Evolutionary conservation across 2,329 filamentous ascomycete genomes (phyloP).

Genomic region (Fusarium penzigii): DNA sequence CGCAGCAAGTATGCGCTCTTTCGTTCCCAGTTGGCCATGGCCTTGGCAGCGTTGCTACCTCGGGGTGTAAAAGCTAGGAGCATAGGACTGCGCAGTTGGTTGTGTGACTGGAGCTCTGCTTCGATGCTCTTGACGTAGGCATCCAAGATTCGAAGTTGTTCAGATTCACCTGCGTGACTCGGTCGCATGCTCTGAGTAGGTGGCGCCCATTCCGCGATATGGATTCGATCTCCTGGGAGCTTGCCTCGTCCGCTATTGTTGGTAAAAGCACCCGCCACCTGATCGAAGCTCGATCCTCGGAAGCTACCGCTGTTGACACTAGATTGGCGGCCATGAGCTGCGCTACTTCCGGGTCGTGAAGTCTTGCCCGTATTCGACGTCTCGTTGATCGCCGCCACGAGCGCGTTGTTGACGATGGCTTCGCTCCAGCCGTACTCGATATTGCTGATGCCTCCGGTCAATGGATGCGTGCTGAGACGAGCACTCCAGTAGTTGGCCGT

Average conservation of each 20-base stretch:
- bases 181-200: slow-evolving; percentile 89
- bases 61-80: slow-evolving; percentile 85
- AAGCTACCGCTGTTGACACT: slow-evolving; percentile 54
- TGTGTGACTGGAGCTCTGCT: slow-evolving; percentile 81
- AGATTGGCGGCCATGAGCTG: slow-evolving; percentile 41
- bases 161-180: slow-evolving; percentile 73
- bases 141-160: slow-evolving; percentile 75
- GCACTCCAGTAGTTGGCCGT: slow-evolving; percentile 99
- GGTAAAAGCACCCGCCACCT: slow-evolving; percentile 52
- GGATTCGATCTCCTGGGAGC: slow-evolving; percentile 80
- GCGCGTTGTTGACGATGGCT: slow-evolving; percentile 66
- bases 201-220: slow-evolving; percentile 85
- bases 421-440: slow-evolving; percentile 98
- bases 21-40: slow-evolving; percentile 96
- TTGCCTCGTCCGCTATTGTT: slow-evolving; percentile 54
- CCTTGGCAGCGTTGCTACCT: slow-evolving; percentile 76
- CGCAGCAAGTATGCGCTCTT: slow-evolving; percentile 89
- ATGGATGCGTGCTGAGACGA: slow-evolving; percentile 86
- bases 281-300: slow-evolving; percentile 63
- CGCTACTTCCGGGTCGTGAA: slow-evolving; percentile 54
- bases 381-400: slow-evolving; percentile 56
- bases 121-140: slow-evolving; percentile 85
- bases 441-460: slow-evolving; percentile 92
- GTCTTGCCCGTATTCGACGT: slow-evolving; percentile 34
- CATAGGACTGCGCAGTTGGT: slow-evolving; percentile 85